phyloP scores from a whole-genome alignment of 371 early-diverging fungal species.

The Mortierella polycephala region DNA sequence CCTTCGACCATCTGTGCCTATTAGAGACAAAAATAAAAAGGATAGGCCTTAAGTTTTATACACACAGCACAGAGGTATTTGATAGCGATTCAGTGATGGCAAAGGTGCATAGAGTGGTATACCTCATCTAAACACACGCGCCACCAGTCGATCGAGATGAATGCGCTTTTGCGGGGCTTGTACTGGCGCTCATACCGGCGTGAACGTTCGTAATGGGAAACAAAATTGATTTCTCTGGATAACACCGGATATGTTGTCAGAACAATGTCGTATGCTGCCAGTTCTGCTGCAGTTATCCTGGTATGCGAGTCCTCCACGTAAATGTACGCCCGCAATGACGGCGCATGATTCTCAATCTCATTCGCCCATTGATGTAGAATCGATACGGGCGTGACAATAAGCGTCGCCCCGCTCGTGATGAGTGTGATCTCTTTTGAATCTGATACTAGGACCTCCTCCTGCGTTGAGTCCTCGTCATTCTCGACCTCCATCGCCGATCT shows the following conservation, averaged over 20 bases:
- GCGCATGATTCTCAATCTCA: constrained; percentile 67
- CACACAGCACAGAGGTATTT: no score
- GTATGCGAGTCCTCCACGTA: constrained; percentile 52
- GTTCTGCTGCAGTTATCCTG: constrained; percentile 29
- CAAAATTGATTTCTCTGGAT: constrained; percentile 63
- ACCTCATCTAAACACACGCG: constrained; percentile 67
- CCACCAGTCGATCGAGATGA: constrained; percentile 70
- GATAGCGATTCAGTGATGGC: neutral
- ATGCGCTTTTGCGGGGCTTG: constrained; percentile 56
- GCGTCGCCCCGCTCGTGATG: constrained; percentile 59
- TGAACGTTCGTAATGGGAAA: constrained; percentile 38
- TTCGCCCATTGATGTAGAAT: constrained; percentile 74
- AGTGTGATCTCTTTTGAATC: constrained; percentile 5
- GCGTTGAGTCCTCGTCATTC: constrained; percentile 1
- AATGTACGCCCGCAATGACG: constrained; percentile 45
- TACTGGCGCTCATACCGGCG: constrained; percentile 54
- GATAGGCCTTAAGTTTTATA: neutral
- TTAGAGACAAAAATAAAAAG: constrained; percentile 19
- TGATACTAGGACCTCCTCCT: neutral
- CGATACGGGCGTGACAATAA: constrained; percentile 71
- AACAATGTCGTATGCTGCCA: constrained; percentile 65
- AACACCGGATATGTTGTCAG: constrained; percentile 69
- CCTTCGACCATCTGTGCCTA: constrained; percentile 80
- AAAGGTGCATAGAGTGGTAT: neutral
- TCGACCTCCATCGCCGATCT: neutral